These are phyloP conservation scores for Micractinium conductrix DNA, from an alignment of 139 green algal genomes.

Conservation along the genomic window DNA sequence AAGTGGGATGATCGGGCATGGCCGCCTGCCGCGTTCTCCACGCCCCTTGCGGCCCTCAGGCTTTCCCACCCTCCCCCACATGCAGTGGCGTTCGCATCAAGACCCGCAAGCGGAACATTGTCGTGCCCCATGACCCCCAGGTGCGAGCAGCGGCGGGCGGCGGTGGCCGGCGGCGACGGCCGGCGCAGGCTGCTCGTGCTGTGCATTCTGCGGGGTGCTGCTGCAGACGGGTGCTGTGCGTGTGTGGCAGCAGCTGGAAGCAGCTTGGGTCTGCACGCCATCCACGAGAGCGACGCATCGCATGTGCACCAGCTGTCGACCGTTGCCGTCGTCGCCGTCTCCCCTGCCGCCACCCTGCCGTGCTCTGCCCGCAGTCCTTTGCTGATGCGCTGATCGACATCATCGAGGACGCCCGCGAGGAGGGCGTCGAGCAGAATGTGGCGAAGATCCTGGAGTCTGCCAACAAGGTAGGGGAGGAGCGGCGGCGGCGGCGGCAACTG, in stretches of 20 bases:
- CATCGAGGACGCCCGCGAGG: slow-evolving; percentile 73
- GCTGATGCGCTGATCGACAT: slow-evolving; percentile 89
- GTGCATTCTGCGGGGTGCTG: too few species aligned
- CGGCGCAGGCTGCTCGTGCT: too few species aligned
- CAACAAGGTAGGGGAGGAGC: slow-evolving; percentile 59
- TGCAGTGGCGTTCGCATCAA: slow-evolving; percentile 93
- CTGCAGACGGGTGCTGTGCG: not conserved
- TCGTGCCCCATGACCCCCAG: slow-evolving; percentile 90
- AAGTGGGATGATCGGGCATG: not conserved
- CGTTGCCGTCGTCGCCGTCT: not conserved
- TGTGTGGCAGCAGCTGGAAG: too few species aligned
- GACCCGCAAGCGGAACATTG: slow-evolving; percentile 97
- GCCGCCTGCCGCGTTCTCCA: not conserved
- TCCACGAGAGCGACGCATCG: too few species aligned
- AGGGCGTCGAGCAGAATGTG: slow-evolving; percentile 46
- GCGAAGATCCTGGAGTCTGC: slow-evolving; percentile 79
- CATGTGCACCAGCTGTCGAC: not conserved
- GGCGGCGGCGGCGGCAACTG: too few species aligned
- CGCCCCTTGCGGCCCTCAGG: too few species aligned
- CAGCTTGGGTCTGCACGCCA: too few species aligned
- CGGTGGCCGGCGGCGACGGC: too few species aligned
- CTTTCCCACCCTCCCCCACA: not conserved
- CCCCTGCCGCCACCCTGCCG: not conserved
- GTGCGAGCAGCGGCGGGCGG: too few species aligned
- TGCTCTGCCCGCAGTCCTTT: slow-evolving; percentile 70